phyloP scores from a whole-genome alignment of 768 basidiomycete species.

The Tylopilus felleus region DNA sequence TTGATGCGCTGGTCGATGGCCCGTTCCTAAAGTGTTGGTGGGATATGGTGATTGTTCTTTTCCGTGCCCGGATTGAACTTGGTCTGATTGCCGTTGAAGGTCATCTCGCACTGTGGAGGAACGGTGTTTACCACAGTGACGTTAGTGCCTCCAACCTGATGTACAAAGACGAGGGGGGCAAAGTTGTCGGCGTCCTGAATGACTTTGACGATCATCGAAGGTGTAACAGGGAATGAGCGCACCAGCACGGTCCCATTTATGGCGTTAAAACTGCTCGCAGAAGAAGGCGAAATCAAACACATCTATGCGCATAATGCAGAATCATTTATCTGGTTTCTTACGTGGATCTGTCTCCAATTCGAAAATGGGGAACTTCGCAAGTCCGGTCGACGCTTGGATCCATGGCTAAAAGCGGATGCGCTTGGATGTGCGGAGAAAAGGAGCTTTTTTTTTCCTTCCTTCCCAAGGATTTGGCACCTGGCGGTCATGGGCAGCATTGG shows the following conservation, averaged over 20 bases:
- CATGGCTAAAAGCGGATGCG: no score
- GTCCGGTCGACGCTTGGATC: no score
- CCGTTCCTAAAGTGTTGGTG: neutral
- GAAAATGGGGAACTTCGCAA: no score
- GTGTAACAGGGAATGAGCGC: neutral
- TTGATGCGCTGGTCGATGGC: no score
- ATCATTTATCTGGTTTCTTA: neutral
- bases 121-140: neutral
- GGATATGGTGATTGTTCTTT: slow-evolving; percentile 1
- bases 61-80: no score
- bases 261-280: neutral
- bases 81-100: neutral
- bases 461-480: no score
- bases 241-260: neutral
- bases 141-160: slow-evolving; percentile 1
- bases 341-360: neutral
- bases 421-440: no score
- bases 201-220: neutral
- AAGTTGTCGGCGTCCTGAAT: neutral
- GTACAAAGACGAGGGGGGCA: neutral
- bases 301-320: neutral
- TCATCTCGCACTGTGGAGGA: neutral
- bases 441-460: no score
- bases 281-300: neutral
- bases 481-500: neutral